Evolutionary conservation across 2,329 filamentous ascomycete genomes (phyloP).

Genomic region (Ramularia endophylla): DNA sequence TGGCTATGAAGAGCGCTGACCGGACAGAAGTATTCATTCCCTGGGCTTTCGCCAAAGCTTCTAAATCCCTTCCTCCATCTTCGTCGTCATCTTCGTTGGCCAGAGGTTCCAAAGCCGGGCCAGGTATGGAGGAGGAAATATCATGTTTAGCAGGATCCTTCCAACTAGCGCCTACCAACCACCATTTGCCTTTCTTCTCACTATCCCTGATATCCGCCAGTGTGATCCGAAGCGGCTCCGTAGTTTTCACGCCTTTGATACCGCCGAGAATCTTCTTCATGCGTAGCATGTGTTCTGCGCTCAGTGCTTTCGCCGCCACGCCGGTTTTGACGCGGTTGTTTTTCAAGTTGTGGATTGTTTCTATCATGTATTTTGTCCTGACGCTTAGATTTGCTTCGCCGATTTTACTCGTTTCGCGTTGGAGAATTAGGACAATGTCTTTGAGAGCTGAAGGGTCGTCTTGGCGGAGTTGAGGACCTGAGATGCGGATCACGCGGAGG

Average conservation of each 20-base stretch:
- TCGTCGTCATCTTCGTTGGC: conserved; percentile 39
- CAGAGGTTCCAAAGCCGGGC: conserved; percentile 4
- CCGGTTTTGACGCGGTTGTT: conserved; percentile 84
- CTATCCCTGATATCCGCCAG: conserved; percentile 76
- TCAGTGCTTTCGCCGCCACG: conserved; percentile 62
- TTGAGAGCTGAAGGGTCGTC: conserved; percentile 86
- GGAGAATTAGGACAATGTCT: conserved; percentile 76
- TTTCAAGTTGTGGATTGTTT: conserved; percentile 89
- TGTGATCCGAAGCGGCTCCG: conserved; percentile 75
- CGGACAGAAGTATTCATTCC: conserved; percentile 83
- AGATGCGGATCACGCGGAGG: conserved; percentile 73
- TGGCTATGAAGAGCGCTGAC: conserved; percentile 84
- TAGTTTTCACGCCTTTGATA: conserved; percentile 63
- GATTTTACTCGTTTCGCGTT: conserved; percentile 61
- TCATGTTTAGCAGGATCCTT: conserved; percentile 35
- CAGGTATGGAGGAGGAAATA: background rate
- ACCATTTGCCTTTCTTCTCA: conserved; percentile 92
- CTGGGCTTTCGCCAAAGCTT: conserved; percentile 68
- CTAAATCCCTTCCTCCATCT: conserved; percentile 52
- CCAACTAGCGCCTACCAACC: conserved; percentile 96
- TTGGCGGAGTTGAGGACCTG: conserved; percentile 73
- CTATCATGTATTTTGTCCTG: conserved; percentile 94
- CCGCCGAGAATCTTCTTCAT: conserved; percentile 86
- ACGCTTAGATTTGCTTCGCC: conserved; percentile 65
- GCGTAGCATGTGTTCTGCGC: conserved; percentile 73